phyloP scores from a whole-genome alignment of 2,329 filamentous ascomycete species.

The Penicillium sclerotigenum region DNA sequence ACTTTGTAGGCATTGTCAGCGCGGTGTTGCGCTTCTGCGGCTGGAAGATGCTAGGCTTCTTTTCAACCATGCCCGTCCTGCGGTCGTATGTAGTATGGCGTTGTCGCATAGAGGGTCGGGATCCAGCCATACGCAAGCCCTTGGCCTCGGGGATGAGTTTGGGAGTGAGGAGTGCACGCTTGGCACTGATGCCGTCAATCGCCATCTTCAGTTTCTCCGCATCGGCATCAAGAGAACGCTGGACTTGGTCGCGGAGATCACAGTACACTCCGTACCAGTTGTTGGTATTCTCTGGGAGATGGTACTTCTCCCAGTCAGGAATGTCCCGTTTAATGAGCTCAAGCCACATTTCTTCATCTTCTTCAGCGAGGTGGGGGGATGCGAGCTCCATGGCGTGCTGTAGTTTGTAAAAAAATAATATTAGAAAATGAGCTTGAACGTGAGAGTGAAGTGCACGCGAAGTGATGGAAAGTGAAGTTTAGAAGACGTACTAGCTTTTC shows the following conservation, averaged over 20 bases:
- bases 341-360: slow-evolving; percentile 72
- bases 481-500: slow-evolving; percentile 61
- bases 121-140: slow-evolving; percentile 27
- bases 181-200: slow-evolving; percentile 56
- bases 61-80: slow-evolving; percentile 34
- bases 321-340: slow-evolving; percentile 77
- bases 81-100: slow-evolving; percentile 33
- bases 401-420: not conserved
- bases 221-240: slow-evolving; percentile 56
- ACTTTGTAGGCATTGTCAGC: slow-evolving; percentile 41
- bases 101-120: slow-evolving; percentile 30
- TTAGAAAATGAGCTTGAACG: slow-evolving; percentile 1
- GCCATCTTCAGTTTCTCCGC: slow-evolving; percentile 57
- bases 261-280: slow-evolving; percentile 78
- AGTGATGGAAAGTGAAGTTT: not conserved
- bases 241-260: slow-evolving; percentile 61
- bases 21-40: slow-evolving; percentile 36
- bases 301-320: slow-evolving; percentile 62
- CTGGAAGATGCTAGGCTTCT: slow-evolving; percentile 36
- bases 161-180: slow-evolving; percentile 57
- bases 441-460: not conserved
- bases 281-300: slow-evolving; percentile 62
- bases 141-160: slow-evolving; percentile 49
- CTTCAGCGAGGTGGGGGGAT: slow-evolving; percentile 70
- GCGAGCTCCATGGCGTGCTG: slow-evolving; percentile 64